Conservation (phyloP, 2,329 filamentous ascomycete genomes). For the Amesomyces nigricolor region DNA sequence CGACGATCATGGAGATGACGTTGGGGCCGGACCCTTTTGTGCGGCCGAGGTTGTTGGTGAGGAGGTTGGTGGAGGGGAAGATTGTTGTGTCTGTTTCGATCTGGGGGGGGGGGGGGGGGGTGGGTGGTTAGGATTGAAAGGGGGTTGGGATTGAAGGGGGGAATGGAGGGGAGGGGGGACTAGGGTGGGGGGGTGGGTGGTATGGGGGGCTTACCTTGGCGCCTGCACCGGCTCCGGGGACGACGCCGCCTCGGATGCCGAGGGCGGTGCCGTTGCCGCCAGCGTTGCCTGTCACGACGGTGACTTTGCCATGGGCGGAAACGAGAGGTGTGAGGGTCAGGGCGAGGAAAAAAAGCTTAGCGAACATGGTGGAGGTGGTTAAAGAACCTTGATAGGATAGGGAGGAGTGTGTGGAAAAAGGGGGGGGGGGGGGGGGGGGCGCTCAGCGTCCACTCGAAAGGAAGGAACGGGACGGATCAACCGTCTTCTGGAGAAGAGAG, state of each 20-base stretch:
- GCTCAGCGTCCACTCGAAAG: background rate
- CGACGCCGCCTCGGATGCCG: constrained; percentile 36
- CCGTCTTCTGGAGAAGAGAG: background rate
- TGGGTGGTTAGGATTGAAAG: background rate
- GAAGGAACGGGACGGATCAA: background rate
- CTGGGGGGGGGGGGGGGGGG: constrained; percentile 3
- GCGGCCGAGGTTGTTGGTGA: constrained; percentile 35
- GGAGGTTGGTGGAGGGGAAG: constrained; percentile 34
- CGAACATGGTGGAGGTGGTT: constrained; percentile 24
- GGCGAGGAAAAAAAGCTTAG: constrained; percentile 26
- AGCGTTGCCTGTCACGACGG: constrained; percentile 31
- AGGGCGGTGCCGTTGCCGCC: constrained; percentile 41
- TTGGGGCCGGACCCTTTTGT: constrained; percentile 36
- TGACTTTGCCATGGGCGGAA: constrained; percentile 32
- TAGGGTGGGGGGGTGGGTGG: background rate
- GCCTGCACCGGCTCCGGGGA: constrained; percentile 38
- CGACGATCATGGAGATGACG: constrained; percentile 29
- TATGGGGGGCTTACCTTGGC: constrained; percentile 20
- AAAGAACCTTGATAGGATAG: background rate
- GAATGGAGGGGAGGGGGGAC: background rate
- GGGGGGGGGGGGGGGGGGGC: too few relatives aligned
- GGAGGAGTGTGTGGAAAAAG: background rate
- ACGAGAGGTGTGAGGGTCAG: constrained; percentile 29
- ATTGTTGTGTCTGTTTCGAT: constrained; percentile 44
- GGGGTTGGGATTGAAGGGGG: too few relatives aligned